Evolutionary conservation across 768 basidiomycete genomes (phyloP), one percentile per base, ranked within the genome.

Genomic region (Lactarius quietus): DNA sequence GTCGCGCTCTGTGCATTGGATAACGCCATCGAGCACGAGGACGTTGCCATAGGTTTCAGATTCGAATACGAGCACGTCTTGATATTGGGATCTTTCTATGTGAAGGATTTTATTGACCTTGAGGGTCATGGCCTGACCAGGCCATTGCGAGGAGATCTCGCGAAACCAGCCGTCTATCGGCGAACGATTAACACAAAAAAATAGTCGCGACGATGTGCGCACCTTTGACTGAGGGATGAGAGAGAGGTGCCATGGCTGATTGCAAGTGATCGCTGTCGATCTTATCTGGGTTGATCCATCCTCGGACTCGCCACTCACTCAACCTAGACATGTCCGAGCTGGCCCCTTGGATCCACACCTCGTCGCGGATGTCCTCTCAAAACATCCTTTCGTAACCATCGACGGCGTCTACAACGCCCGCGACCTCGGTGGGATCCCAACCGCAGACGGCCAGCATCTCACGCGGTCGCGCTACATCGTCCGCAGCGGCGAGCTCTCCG

Each of bases 11-110:
- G 95, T 97, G 79, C 91, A 94, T 76, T 99, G 96, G 70, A 99
- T 91, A 62, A 90, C 93, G 60, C 94, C 92, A 74, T 99, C 96
- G 35, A 99, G 86, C 23, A 95, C 88, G 63, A 99, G 84, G 54
- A 98, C 95, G 72, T 98, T 98, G n/a, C 96, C 96, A 73, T 90
- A 96, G 1, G 94, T 92, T 79, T 92, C 93, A 0, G 93, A 95
- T 76, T 95, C 88, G 73, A 98, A 98, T 61, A 99, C 95, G 61
- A 99, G 88, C 60, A 99, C 95, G 73, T 98, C 96, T 79, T 99
- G 96, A 80, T 88, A 98, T 58, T 89, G 79, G 2, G 93, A 95
- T 78, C 90, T 89, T 78, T 98, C 97, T 70, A 88, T 82, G 76
- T 99, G 96, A 62, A 99, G 82, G 70, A 98, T 91, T 81, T 91